These are phyloP conservation scores for Neofusicoccum parvum DNA, from an alignment of 2,329 filamentous ascomycete species.

Conservation along the genomic window DNA sequence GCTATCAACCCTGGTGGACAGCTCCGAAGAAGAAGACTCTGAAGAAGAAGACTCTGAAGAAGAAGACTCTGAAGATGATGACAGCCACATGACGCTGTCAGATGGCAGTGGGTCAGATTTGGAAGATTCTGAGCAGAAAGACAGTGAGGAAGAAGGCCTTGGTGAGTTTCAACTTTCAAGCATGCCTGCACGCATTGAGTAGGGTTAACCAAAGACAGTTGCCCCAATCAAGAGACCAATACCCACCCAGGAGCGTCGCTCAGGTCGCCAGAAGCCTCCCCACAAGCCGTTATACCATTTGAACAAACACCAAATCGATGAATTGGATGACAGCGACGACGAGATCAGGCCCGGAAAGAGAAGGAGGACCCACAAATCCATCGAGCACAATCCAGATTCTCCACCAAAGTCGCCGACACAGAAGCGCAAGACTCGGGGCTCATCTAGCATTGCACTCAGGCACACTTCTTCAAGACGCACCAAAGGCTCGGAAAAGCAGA, in stretches of 20 bases:
- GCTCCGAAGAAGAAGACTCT: background rate
- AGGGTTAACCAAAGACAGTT: background rate
- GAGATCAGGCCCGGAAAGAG: background rate
- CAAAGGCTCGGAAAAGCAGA: too few species aligned
- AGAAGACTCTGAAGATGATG: background rate
- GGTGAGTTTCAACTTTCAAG: background rate
- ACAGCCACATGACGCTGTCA: background rate
- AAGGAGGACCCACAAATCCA: background rate
- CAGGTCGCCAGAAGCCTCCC: too few species aligned
- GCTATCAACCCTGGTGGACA: background rate
- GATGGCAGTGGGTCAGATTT: too few species aligned
- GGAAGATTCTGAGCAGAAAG: too few species aligned
- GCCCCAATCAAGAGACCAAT: background rate
- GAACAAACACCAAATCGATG: background rate
- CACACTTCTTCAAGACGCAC: too few species aligned
- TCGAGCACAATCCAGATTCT: background rate
- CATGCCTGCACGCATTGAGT: too few species aligned
- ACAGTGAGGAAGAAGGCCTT: background rate
- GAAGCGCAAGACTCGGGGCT: too few species aligned
- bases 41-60: background rate
- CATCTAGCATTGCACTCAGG: too few species aligned
- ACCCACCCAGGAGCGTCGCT: background rate
- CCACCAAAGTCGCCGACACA: too few species aligned
- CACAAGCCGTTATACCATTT: background rate
- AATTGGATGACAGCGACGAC: background rate